Conservation (phyloP, 148 eudicot species). For the Camellia japonica region DNA sequence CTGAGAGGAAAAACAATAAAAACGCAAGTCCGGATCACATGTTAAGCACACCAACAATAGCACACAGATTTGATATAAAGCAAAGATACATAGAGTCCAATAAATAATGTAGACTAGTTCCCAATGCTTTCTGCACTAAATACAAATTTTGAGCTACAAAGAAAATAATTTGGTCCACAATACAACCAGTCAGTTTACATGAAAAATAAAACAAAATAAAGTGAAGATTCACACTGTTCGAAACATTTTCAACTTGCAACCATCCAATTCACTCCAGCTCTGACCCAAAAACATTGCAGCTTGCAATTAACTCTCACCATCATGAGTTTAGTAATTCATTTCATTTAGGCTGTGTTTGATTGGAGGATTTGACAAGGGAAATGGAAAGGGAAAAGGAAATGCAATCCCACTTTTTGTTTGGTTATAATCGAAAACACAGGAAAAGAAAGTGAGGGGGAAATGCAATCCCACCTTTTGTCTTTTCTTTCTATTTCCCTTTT, state of each 20-base stretch:
- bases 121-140: neutral
- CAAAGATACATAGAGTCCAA: neutral
- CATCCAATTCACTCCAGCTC: neutral
- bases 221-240: too few relatives aligned
- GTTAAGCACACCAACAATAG: neutral
- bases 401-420: too few relatives aligned
- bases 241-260: neutral
- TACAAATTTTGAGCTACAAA: neutral
- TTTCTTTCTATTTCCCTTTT: too few relatives aligned
- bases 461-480: too few relatives aligned
- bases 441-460: too few relatives aligned
- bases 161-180: neutral
- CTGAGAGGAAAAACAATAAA: constrained; percentile 29
- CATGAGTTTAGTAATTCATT: neutral
- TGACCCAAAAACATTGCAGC: neutral
- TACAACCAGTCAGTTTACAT: neutral
- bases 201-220: neutral
- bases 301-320: neutral
- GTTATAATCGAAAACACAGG: too few relatives aligned
- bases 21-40: neutral
- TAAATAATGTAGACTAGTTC: neutral
- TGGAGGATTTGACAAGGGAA: too few relatives aligned
- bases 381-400: too few relatives aligned
- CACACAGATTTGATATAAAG: neutral
- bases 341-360: neutral